phyloP scores from a whole-genome alignment of 2,329 filamentous ascomycete species.

The Aureobasidium sp. region DNA sequence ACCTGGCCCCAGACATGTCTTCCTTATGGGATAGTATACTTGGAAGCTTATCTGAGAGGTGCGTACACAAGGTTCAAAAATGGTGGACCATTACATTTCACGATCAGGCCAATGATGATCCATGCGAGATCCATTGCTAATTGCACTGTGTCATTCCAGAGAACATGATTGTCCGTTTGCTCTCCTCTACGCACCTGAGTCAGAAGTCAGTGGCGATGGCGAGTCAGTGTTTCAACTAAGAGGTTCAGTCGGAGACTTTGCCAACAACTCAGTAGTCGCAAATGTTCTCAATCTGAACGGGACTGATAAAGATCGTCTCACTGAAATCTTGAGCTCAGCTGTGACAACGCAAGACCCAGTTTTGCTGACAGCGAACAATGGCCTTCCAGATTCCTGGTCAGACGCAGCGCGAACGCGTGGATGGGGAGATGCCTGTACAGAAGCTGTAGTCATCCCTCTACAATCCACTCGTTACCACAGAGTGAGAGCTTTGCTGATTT shows the following conservation, averaged over 20 bases:
- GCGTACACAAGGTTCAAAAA: too few relatives aligned
- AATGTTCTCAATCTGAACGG: background rate
- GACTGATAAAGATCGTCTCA: background rate
- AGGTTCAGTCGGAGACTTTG: background rate
- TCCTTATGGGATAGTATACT: constrained; percentile 11
- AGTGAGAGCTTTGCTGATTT: background rate
- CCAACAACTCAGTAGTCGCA: background rate
- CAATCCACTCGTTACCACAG: background rate
- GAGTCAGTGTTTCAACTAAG: background rate
- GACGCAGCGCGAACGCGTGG: background rate
- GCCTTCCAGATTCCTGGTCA: background rate
- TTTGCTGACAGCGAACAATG: background rate
- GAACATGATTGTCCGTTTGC: constrained; percentile 14
- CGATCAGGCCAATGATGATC: too few relatives aligned
- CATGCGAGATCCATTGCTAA: background rate
- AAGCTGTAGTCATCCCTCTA: background rate
- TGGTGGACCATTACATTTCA: too few relatives aligned
- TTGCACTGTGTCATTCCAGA: background rate
- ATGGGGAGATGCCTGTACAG: background rate
- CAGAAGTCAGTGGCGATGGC: background rate
- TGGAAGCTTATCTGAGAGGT: background rate
- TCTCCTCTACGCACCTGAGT: constrained; percentile 11
- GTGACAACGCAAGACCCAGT: background rate
- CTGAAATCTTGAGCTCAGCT: background rate
- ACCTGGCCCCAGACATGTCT: constrained; percentile 4